Base-by-base conservation (phyloP, 306 rosid species). In the Cicer chorassanicum region DNA sequence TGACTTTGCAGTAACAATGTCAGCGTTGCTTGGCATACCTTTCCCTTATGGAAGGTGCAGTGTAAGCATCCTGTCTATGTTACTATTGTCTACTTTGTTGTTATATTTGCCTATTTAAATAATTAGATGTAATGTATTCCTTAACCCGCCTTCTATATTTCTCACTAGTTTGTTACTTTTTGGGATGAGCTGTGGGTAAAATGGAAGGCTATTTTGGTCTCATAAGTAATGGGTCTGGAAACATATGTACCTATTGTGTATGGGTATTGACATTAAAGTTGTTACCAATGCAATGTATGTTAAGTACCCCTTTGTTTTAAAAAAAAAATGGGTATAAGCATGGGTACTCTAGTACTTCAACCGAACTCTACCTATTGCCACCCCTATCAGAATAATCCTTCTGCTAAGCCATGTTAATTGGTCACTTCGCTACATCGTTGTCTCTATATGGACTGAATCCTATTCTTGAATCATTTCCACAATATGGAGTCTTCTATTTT, bases 1-100 rank as follows among this genome's bases (percentile, higher is more conserved):
- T 59, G 98, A 94, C 80, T 94, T 94, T 91, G 93, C 98, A 59
- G 97, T 77, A 76, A 94, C 98, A 49, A 48, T 94, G 79, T 90
- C 98, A 46, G 96, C 95, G 1, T 81, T 91, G 87, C 90, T 94
- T 69, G 98, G 97, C 70, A 75, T 94, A 69, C 97, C 98, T 14
- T 91, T 94, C 84, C 98, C 98, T 80, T 91, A 84, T 70, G 98
- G 97, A 91, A 94, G 98, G 98, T 94, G 95, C 85, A 86, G 91
- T 90, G 87, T 91, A 94, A 91, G 90, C 88, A 82, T 79, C 86
- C 36, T 81, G 62, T 84, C 80, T 77, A 75, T 46, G 60, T 68
- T 55, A 10, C 82, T 71, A 60, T 46, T 66, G 41, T 72, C 70
- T 51, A 14, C 51, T 8, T 72, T 48, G 61, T 56, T 68, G 51